phyloP scores from a whole-genome alignment of 1,139 yeast species.

The Saccharomycopsis hybrid region DNA sequence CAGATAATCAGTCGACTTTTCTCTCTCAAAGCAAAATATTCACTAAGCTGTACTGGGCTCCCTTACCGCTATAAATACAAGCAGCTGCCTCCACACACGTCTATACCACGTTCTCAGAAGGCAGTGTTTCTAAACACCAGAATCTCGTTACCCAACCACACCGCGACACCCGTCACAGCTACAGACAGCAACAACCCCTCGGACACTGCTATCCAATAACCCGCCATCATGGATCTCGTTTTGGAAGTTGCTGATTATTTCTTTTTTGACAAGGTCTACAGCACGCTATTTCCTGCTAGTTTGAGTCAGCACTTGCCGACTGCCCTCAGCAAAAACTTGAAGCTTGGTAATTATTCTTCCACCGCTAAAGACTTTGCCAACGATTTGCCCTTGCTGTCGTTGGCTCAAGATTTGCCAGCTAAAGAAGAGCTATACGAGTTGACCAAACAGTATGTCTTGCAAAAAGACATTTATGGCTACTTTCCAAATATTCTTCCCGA shows the following conservation, averaged over 20 bases:
- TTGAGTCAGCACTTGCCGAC: constrained; percentile 33
- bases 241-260: constrained; percentile 71
- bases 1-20: no score
- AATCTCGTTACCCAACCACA: no score
- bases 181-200: no score
- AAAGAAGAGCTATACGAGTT: constrained; percentile 7
- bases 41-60: no score
- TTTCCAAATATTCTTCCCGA: constrained; percentile 43
- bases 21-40: no score
- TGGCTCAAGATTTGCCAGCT: not conserved
- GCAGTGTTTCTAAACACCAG: no score
- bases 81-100: no score
- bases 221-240: constrained; percentile 96
- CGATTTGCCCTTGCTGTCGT: not conserved
- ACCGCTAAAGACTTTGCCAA: constrained; percentile 13
- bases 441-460: constrained; percentile 15
- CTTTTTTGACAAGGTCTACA: constrained; percentile 65
- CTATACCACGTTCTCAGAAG: no score
- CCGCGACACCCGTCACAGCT: no score
- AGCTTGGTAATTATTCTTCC: constrained; percentile 18
- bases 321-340: constrained; percentile 26
- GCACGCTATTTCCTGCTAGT: constrained; percentile 48
- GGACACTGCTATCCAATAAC: no score
- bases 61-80: no score
- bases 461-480: constrained; percentile 39